A percentile compares a stretch with the other conserved stretches of the same genome.
phyloP scores from a whole-genome alignment of 768 basidiomycete species.

The Podaxis carcinomalis region DNA sequence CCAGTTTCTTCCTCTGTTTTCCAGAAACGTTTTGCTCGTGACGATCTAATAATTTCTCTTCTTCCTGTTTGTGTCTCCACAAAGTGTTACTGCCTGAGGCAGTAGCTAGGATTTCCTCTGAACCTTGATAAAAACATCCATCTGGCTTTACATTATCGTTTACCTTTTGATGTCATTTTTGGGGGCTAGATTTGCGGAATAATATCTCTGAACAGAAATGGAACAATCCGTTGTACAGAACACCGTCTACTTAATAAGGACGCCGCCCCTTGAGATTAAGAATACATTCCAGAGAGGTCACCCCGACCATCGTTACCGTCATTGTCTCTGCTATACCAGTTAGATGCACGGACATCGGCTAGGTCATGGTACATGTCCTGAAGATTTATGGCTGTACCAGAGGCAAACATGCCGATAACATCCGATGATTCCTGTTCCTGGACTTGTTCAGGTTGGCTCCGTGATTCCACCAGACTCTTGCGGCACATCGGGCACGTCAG shows the following conservation, averaged over 20 bases:
- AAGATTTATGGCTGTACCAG: neutral
- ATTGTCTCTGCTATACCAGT: neutral
- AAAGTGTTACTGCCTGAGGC: neutral
- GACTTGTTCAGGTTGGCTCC: constrained; percentile 3
- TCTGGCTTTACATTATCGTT: neutral
- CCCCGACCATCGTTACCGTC: constrained; percentile 20
- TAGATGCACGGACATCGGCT: neutral
- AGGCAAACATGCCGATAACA: neutral
- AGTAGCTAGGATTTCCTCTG: neutral
- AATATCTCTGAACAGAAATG: neutral
- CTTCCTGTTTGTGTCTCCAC: neutral
- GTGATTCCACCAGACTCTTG: constrained; percentile 13
- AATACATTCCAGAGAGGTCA: constrained; percentile 56
- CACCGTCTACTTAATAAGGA: neutral
- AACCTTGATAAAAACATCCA: constrained; percentile 6
- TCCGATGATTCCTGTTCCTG: neutral
- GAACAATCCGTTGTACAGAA: neutral
- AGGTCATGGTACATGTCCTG: neutral
- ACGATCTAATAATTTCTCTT: neutral
- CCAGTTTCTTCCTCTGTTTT: neutral
- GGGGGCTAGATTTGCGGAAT: neutral
- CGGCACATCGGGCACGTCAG: constrained; percentile 15
- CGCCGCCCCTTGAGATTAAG: constrained; percentile 25
- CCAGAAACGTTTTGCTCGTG: neutral
- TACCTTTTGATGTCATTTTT: neutral